These are phyloP conservation scores for Hericium rajendrae DNA, from an alignment of 768 basidiomycete genomes.

Conservation along the genomic window DNA sequence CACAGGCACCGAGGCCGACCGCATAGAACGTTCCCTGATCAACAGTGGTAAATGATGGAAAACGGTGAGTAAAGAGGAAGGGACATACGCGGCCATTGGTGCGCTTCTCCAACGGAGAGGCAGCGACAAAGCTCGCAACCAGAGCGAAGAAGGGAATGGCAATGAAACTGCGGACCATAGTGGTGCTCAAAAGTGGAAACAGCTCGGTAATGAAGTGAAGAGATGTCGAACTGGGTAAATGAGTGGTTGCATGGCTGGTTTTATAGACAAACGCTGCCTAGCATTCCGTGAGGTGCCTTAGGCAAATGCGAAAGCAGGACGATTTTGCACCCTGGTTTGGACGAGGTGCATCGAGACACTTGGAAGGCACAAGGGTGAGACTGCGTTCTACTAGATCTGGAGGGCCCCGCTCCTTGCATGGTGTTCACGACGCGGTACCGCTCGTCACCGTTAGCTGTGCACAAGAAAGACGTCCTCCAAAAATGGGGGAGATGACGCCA, in stretches of 20 bases:
- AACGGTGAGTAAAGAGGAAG: not conserved
- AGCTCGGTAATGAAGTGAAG: not conserved
- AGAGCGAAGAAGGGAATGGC: slow-evolving; percentile 27
- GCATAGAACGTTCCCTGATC: slow-evolving; percentile 61
- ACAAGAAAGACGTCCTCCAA: too few relatives aligned
- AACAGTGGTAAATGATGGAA: not conserved
- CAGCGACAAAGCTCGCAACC: slow-evolving; percentile 31
- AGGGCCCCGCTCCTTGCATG: too few relatives aligned
- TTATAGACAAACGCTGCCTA: not conserved
- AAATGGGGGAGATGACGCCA: too few relatives aligned
- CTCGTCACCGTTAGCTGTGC: too few relatives aligned
- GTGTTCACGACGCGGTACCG: too few relatives aligned
- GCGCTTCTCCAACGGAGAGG: slow-evolving; percentile 42
- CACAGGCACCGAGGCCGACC: slow-evolving; percentile 56
- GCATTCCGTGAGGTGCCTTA: not conserved
- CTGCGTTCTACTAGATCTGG: too few relatives aligned
- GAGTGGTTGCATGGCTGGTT: not conserved
- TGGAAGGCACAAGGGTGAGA: too few relatives aligned
- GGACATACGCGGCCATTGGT: slow-evolving; percentile 42
- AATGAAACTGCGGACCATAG: slow-evolving; percentile 7
- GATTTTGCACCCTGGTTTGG: too few relatives aligned
- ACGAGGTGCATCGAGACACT: too few relatives aligned
- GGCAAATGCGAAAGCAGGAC: not conserved
- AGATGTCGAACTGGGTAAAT: not conserved
- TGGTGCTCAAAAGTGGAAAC: not conserved